A percentile compares a stretch with the other conserved stretches of the same genome.
Conservation (phyloP, 805 yeast species). For the Nakazawaea wyomingensis region DNA sequence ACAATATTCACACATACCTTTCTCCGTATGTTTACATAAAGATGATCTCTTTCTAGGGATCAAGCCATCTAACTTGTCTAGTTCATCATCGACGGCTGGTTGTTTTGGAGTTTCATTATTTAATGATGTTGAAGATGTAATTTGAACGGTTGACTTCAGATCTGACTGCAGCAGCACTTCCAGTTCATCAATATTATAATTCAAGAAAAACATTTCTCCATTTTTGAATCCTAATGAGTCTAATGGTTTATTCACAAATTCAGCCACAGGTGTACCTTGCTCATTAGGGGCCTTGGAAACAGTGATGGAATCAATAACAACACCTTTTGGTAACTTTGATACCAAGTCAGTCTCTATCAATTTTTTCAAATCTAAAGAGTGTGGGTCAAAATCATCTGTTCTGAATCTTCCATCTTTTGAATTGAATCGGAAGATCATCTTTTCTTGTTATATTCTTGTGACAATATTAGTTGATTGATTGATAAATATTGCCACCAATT, state of each 20-base stretch:
- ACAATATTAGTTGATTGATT: background rate
- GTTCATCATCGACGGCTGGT: slow-evolving; percentile 56
- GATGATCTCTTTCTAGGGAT: slow-evolving; percentile 57
- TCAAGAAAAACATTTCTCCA: slow-evolving; percentile 53
- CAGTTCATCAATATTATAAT: slow-evolving; percentile 23
- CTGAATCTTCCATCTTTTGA: slow-evolving; percentile 82
- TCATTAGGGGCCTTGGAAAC: slow-evolving; percentile 44
- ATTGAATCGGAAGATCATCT: slow-evolving; percentile 68
- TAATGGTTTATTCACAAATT: slow-evolving; percentile 25
- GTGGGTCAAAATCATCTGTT: slow-evolving; percentile 41
- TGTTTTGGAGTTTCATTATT: too few species aligned
- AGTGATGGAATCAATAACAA: slow-evolving; percentile 24
- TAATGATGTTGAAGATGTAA: background rate
- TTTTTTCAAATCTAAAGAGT: background rate
- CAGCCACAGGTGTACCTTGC: slow-evolving; percentile 33
- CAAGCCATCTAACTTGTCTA: slow-evolving; percentile 67
- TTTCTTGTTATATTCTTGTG: too few species aligned
- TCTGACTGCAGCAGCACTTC: too few species aligned
- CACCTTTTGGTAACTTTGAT: slow-evolving; percentile 29
- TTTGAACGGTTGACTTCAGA: too few species aligned
- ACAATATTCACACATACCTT: slow-evolving; percentile 98
- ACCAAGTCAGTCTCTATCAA: slow-evolving; percentile 17
- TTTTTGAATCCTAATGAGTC: slow-evolving; percentile 46
- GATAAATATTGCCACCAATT: slow-evolving; percentile 3
- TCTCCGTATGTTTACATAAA: slow-evolving; percentile 81